Conservation (phyloP, 2,329 filamentous ascomycete species). For the Grosmannia clavigera region DNA sequence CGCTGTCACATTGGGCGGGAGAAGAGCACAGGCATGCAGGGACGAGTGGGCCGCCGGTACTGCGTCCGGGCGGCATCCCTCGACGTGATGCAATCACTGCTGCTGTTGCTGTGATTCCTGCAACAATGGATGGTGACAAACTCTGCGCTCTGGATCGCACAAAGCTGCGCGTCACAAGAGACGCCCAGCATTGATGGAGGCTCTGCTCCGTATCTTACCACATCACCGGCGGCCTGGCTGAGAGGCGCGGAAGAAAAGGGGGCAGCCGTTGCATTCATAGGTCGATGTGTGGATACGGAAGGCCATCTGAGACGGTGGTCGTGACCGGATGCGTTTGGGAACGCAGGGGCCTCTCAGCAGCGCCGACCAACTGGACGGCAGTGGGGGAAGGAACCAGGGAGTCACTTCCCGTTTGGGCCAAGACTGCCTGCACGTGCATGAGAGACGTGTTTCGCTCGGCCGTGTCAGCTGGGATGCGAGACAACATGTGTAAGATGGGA, state of each 20-base stretch:
- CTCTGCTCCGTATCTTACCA: too few relatives aligned
- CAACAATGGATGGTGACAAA: not conserved
- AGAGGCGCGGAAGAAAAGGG: not conserved
- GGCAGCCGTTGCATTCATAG: not conserved
- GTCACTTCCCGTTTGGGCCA: not conserved
- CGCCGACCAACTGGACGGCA: not conserved
- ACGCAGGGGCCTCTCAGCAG: not conserved
- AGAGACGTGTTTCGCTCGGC: not conserved
- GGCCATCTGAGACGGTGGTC: constrained; percentile 17
- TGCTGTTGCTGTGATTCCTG: not conserved
- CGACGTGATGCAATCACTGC: not conserved
- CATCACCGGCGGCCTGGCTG: not conserved
- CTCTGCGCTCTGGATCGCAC: not conserved
- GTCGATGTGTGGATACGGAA: not conserved
- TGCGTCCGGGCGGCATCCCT: not conserved
- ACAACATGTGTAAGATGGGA: not conserved
- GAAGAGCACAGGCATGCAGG: not conserved
- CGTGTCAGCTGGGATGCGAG: not conserved
- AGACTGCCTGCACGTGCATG: constrained; percentile 2
- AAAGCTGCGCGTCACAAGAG: not conserved
- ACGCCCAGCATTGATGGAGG: not conserved
- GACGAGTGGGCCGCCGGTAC: not conserved
- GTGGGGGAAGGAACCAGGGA: not conserved
- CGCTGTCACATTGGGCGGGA: not conserved
- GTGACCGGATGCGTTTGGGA: constrained; percentile 13